phyloP scores from a whole-genome alignment of 257 asterid genomes.

The Capsicum rhomboideum region DNA sequence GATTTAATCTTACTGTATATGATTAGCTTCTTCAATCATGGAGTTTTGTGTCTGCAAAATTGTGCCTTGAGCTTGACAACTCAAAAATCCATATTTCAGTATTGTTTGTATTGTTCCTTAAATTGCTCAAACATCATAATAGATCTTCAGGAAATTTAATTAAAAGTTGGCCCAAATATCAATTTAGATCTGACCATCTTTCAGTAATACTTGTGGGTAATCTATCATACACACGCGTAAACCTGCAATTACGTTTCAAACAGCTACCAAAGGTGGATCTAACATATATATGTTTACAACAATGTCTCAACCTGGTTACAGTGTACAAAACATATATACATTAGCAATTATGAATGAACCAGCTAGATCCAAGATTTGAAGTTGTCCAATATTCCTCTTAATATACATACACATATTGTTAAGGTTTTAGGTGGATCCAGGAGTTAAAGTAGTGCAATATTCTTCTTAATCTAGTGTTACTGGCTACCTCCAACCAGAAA shows the following conservation, averaged over 20 bases:
- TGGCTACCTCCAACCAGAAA: too few species aligned
- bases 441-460: background rate
- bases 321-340: background rate
- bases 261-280: background rate
- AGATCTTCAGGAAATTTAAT: background rate
- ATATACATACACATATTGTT: background rate
- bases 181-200: conserved; percentile 29
- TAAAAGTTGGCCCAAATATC: background rate
- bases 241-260: background rate
- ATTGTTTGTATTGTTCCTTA: background rate
- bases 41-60: background rate
- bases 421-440: background rate
- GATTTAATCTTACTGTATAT: background rate
- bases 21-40: background rate
- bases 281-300: background rate
- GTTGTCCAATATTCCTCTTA: background rate
- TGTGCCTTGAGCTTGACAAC: background rate
- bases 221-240: background rate
- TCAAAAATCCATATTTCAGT: background rate
- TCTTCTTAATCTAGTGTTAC: background rate
- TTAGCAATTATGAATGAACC: background rate
- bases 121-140: background rate
- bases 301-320: too few species aligned
- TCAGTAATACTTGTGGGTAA: background rate
- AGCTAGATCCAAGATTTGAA: background rate